Conservation (phyloP, 1,139 yeast genomes). For the Spencermartinsiella ligniputridi region DNA sequence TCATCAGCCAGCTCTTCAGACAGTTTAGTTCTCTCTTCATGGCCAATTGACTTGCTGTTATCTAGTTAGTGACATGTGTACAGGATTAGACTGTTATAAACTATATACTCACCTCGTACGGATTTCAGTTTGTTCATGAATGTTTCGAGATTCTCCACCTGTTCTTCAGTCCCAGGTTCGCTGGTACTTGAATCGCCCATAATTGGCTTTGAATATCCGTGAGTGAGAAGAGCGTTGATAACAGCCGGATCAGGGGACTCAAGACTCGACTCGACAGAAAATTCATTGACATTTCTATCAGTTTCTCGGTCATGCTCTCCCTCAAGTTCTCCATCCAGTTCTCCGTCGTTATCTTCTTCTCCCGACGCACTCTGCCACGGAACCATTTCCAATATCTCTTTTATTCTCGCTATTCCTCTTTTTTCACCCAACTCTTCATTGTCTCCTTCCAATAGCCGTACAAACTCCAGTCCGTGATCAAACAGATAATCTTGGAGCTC, state of each 20-base stretch:
- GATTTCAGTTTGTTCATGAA: constrained; percentile 23
- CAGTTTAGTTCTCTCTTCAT: constrained; percentile 24
- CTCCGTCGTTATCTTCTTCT: constrained; percentile 13
- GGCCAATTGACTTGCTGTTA: constrained; percentile 15
- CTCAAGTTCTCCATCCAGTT: constrained; percentile 10
- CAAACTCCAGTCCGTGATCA: constrained; percentile 29
- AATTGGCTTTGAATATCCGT: constrained; percentile 13
- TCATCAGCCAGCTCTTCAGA: constrained; percentile 29
- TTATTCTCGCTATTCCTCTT: constrained; percentile 25
- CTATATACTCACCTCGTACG: constrained; percentile 18
- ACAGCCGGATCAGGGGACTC: background rate
- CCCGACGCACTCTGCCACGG: constrained; percentile 18
- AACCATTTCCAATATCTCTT: constrained; percentile 28
- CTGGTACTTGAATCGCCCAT: constrained; percentile 6
- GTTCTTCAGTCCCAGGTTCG: constrained; percentile 14
- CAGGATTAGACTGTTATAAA: too few species aligned
- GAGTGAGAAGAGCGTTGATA: constrained; percentile 5
- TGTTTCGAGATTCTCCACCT: constrained; percentile 25
- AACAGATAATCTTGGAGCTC: constrained; percentile 20
- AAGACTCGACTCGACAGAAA: background rate
- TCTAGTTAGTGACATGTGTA: constrained; percentile 11
- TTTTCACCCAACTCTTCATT: constrained; percentile 7
- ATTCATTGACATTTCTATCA: constrained; percentile 1
- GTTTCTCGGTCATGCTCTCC: constrained; percentile 3
- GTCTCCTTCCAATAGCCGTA: constrained; percentile 16